Base-by-base conservation (phyloP, 148 eudicot genomes). In the Spergularia bocconei region DNA sequence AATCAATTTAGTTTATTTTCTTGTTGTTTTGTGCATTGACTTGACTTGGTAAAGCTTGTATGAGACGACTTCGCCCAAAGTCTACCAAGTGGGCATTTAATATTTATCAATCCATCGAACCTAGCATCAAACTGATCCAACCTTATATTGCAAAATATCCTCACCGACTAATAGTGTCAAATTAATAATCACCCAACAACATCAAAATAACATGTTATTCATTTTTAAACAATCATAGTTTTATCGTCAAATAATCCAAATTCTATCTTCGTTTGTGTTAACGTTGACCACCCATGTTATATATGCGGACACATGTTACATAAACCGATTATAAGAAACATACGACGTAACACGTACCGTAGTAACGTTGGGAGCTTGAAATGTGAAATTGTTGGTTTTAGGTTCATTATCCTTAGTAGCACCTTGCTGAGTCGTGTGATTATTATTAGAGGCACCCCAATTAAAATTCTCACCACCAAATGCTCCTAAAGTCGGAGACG, bases 401-500 rank as follows among this genome's bases (percentile, higher is more conserved):
- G 73, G 83, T 16, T 52, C 74, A 16, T 29, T 29, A 29, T 81
- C 79, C 21, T 78, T 80, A 52, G 19, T 80, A 52, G 19, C 53
- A 76, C 12, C 68, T 55, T 71, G 73, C 1, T 82, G 71, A 63
- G 36, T 29, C 36, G 25, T 75, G 20, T 84, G 76, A 67, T 29
- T 78, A 17, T 38, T 67, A 60, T 75, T 77, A 72, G 79, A 63
- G 33, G 25, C 41, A 38, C 74, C 74, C 82, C 80, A 83, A 61
- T 79, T 80, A 57, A 77, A 84, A 59, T 55, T 71, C 71, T 82
- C 74, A 55, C 86, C 87, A 67, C 79, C 77, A 80, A 89, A 87
- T 33, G 77, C 86, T 72, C 90, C 97, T 63, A 86, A 76, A 4
- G 90, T 88, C 67, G 97, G 93, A 80, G 97, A 85, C 56, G 87